Conservation (phyloP, 345 rosid genomes). For the Melastoma malabathricum region DNA sequence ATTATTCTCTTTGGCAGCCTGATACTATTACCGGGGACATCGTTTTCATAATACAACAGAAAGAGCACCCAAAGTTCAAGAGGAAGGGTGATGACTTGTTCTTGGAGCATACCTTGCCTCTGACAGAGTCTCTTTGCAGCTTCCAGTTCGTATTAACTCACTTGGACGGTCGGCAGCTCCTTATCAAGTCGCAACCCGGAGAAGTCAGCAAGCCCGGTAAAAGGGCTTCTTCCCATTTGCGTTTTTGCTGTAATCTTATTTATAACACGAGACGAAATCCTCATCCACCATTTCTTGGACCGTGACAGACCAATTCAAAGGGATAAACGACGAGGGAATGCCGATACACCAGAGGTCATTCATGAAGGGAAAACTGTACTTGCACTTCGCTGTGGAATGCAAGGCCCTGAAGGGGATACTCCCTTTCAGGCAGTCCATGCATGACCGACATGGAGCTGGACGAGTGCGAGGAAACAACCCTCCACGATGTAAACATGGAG, state of each 20-base stretch:
- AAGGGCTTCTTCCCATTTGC: not conserved
- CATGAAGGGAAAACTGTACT: slow-evolving; percentile 56
- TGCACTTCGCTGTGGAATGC: slow-evolving; percentile 46
- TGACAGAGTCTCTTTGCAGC: slow-evolving; percentile 60
- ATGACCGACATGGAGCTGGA: slow-evolving; percentile 48
- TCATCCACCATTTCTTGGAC: no score
- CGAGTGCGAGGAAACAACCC: slow-evolving; percentile 56
- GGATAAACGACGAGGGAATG: slow-evolving; percentile 47
- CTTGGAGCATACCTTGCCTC: slow-evolving; percentile 26
- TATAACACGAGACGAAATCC: not conserved
- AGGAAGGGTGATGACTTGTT: slow-evolving; percentile 33
- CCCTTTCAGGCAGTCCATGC: slow-evolving; percentile 24
- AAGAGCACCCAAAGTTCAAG: slow-evolving; percentile 42
- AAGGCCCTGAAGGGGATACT: slow-evolving; percentile 34
- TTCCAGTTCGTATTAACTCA: slow-evolving; percentile 48
- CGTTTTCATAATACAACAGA: slow-evolving; percentile 36
- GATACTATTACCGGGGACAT: slow-evolving; percentile 52
- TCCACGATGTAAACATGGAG: slow-evolving; percentile 53
- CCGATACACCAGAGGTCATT: slow-evolving; percentile 43
- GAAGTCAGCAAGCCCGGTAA: slow-evolving; percentile 55
- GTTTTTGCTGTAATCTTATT: no score
- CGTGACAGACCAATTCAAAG: slow-evolving; percentile 33
- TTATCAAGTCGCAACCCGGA: slow-evolving; percentile 47
- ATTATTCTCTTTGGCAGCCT: slow-evolving; percentile 7
- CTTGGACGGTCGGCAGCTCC: slow-evolving; percentile 55